A percentile compares a stretch with the other conserved stretches of the same genome.
Conservation (phyloP, 2,329 filamentous ascomycete genomes). For the Pseudogymnoascus sp. region DNA sequence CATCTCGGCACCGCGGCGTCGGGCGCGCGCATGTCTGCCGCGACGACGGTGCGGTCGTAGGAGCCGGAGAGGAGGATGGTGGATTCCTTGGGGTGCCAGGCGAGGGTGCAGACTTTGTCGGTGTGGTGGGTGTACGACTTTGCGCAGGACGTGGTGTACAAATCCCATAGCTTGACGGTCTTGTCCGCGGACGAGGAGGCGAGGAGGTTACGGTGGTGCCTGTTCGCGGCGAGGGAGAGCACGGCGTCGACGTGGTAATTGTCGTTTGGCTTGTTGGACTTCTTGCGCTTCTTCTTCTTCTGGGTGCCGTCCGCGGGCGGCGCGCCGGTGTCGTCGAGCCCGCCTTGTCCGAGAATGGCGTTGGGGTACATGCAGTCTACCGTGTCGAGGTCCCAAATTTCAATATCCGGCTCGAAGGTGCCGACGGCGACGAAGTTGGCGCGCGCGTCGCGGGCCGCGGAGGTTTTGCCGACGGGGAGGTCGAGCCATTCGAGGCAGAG, state of each 20-base stretch:
- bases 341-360: slow-evolving; percentile 78
- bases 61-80: slow-evolving; percentile 87
- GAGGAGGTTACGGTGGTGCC: slow-evolving; percentile 86
- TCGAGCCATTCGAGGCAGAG: slow-evolving; percentile 95
- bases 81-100: slow-evolving; percentile 83
- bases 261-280: slow-evolving; percentile 79
- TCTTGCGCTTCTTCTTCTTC: slow-evolving; percentile 87
- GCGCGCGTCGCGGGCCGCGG: slow-evolving; percentile 51
- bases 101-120: slow-evolving; percentile 93
- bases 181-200: slow-evolving; percentile 94
- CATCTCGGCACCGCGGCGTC: slow-evolving; percentile 74
- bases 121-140: slow-evolving; percentile 95
- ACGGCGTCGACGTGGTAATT: slow-evolving; percentile 92
- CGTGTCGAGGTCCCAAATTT: slow-evolving; percentile 94
- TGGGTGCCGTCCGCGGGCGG: slow-evolving; percentile 46
- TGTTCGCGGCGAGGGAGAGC: slow-evolving; percentile 82
- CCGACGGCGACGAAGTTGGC: slow-evolving; percentile 94
- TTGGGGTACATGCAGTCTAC: slow-evolving; percentile 98
- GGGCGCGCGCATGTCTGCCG: slow-evolving; percentile 92
- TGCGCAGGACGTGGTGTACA: slow-evolving; percentile 84
- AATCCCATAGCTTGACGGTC: slow-evolving; percentile 96
- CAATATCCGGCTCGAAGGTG: slow-evolving; percentile 97
- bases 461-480: slow-evolving; percentile 70
- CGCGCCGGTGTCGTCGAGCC: slow-evolving; percentile 37
- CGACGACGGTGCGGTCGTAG: slow-evolving; percentile 89